Base-by-base conservation (phyloP, 352 stramenopile species). In the Pythium pectinolyticum region DNA sequence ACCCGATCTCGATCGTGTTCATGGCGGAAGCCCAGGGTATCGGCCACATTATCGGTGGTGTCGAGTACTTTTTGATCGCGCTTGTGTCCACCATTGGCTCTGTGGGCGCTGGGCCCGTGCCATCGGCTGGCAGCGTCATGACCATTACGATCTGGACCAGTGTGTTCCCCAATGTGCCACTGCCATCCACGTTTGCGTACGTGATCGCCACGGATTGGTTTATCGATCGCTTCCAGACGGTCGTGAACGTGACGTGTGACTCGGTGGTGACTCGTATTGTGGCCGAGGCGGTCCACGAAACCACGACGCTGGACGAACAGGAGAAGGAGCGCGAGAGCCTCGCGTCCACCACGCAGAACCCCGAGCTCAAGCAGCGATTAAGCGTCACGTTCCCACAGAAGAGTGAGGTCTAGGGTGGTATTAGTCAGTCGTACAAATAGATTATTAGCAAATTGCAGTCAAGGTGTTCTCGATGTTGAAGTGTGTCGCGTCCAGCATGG, bases 191-290 rank as follows among this genome's bases (percentile, higher is more conserved):
- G 5, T 89, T 86, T 47, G 66, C 66, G 3, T 84, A 82, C 50
- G 69, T 89, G 43, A 67, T 88, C 20, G 80, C 73, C 22, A 86
- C 69, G 24, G 80, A 89, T 57, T 88, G 77, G 78, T 68, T 87
- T 59, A 34, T 88, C 31, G 78, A 89, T 51, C 75, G 78, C 17
- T 74, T 87, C 37, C 63, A 78, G 35, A 88, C 81, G 0, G 66
- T 77, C n/a, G 70, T 82, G 41, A 87, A 89, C 64, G 74, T 91
- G 28, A 80, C 74, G 46, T 71, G 78, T 40, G 78, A 91, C 52
- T 77, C 79, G 22, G 50, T 87, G 28, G 72, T 88, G 27, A 80
- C 66, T 46, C 77, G 82, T 19, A 74, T 91, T 24, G 74, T 91
- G 19, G 80, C 82, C 28, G 50, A 74, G 47, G 37, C 67, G 17